Conservation (phyloP, 805 yeast species). For the Danielia reshetovae region DNA sequence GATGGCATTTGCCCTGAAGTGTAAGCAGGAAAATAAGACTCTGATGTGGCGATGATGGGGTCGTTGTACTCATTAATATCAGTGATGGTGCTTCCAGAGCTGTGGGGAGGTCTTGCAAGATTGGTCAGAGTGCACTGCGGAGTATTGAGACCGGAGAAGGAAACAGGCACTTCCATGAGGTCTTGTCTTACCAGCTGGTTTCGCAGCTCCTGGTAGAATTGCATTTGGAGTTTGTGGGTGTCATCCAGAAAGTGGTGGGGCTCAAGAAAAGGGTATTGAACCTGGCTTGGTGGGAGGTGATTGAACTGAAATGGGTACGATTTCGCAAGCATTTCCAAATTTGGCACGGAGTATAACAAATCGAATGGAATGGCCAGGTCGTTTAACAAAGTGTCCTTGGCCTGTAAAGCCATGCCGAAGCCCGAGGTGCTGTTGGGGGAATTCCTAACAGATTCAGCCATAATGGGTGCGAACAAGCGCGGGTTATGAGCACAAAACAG, state of each 20-base stretch:
- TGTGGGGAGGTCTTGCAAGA: too few species aligned
- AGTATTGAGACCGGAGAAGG: too few species aligned
- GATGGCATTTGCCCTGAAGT: not conserved
- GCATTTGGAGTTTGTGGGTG: constrained; percentile 7
- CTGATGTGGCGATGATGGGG: not conserved
- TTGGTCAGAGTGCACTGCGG: too few species aligned
- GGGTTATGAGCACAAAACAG: not conserved
- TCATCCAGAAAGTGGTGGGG: constrained; percentile 2
- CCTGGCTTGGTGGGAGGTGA: not conserved
- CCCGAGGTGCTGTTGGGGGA: constrained; percentile 1
- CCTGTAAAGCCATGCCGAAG: not conserved
- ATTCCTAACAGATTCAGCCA: constrained; percentile 2
- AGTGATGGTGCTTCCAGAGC: not conserved
- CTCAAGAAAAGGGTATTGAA: constrained; percentile 1
- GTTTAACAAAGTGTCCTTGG: constrained; percentile 1
- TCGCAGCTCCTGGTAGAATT: constrained; percentile 10
- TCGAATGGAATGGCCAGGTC: constrained; percentile 2
- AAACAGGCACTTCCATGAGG: too few species aligned
- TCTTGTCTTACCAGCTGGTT: constrained; percentile 8
- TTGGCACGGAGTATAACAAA: not conserved
- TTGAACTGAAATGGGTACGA: constrained; percentile 1
- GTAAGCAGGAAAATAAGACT: not conserved
- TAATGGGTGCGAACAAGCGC: too few species aligned
- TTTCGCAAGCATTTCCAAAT: constrained; percentile 1
- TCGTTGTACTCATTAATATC: not conserved